Evolutionary conservation across 2,329 filamentous ascomycete species (phyloP).

Genomic region (Aspergillus hiratsukae): DNA sequence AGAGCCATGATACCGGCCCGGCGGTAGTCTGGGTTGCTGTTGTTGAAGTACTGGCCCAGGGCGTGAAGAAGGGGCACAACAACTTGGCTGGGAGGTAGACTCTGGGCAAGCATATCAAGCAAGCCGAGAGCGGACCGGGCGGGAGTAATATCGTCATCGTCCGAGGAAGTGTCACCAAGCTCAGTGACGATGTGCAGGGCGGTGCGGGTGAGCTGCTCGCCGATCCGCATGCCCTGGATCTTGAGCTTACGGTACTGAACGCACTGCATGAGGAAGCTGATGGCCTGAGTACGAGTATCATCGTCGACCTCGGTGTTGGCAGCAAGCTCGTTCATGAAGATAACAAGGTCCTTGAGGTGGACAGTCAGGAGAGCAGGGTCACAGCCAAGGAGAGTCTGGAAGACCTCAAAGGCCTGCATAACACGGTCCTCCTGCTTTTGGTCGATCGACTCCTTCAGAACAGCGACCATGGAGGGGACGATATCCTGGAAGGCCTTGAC

Average conservation of each 20-base stretch:
- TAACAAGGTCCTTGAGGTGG: slow-evolving; percentile 84
- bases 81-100: slow-evolving; percentile 87
- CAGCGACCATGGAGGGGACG: slow-evolving; percentile 81
- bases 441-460: slow-evolving; percentile 79
- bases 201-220: slow-evolving; percentile 80
- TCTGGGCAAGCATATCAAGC: slow-evolving; percentile 82
- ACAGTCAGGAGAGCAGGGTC: slow-evolving; percentile 77
- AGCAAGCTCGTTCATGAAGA: slow-evolving; percentile 89
- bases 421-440: slow-evolving; percentile 79
- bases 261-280: slow-evolving; percentile 90
- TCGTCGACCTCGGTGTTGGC: slow-evolving; percentile 73
- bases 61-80: slow-evolving; percentile 87
- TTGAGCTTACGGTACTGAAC: slow-evolving; percentile 92
- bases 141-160: slow-evolving; percentile 82
- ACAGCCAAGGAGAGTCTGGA: slow-evolving; percentile 89
- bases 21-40: slow-evolving; percentile 70
- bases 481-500: slow-evolving; percentile 73
- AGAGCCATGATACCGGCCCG: slow-evolving; percentile 88
- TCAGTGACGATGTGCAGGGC: slow-evolving; percentile 86
- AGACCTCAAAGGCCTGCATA: slow-evolving; percentile 90
- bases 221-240: slow-evolving; percentile 84
- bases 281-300: slow-evolving; percentile 81
- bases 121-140: slow-evolving; percentile 79
- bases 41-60: slow-evolving; percentile 74
- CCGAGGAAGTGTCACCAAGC: slow-evolving; percentile 62